Conservation (phyloP, 1,139 yeast species). For the Saccharomyces hybrid region DNA sequence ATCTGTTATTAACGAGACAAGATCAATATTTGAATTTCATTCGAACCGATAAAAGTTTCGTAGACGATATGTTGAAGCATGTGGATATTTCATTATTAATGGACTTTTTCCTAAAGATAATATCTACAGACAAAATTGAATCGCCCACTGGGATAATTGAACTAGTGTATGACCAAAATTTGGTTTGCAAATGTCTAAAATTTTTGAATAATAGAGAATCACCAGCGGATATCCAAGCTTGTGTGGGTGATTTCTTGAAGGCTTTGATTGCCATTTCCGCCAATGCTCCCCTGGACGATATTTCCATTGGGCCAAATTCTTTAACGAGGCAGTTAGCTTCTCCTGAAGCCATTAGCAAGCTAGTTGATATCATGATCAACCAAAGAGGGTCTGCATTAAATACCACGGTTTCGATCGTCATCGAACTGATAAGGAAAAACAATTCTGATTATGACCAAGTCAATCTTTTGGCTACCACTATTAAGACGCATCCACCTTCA, state of each 20-base stretch:
- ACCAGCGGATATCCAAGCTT: constrained; percentile 65
- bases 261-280: constrained; percentile 91
- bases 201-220: constrained; percentile 42
- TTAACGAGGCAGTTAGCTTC: constrained; percentile 81
- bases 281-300: constrained; percentile 55
- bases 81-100: constrained; percentile 59
- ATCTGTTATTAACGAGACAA: constrained; percentile 75
- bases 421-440: constrained; percentile 89
- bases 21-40: constrained; percentile 46
- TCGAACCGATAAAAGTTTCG: constrained; percentile 42
- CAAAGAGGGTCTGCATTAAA: constrained; percentile 82
- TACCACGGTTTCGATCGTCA: constrained; percentile 90
- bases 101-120: constrained; percentile 58
- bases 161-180: constrained; percentile 43
- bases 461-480: constrained; percentile 73
- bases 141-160: constrained; percentile 59
- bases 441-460: constrained; percentile 92
- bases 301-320: constrained; percentile 93
- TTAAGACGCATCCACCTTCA: constrained; percentile 84
- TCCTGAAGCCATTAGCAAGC: constrained; percentile 51
- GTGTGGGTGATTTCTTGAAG: constrained; percentile 90
- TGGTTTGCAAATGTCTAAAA: constrained; percentile 44
- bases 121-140: constrained; percentile 58
- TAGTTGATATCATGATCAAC: constrained; percentile 67
- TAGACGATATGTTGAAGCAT: constrained; percentile 46